Base-by-base conservation (phyloP, 305 asterid genomes). In the Petunia hybrid region DNA sequence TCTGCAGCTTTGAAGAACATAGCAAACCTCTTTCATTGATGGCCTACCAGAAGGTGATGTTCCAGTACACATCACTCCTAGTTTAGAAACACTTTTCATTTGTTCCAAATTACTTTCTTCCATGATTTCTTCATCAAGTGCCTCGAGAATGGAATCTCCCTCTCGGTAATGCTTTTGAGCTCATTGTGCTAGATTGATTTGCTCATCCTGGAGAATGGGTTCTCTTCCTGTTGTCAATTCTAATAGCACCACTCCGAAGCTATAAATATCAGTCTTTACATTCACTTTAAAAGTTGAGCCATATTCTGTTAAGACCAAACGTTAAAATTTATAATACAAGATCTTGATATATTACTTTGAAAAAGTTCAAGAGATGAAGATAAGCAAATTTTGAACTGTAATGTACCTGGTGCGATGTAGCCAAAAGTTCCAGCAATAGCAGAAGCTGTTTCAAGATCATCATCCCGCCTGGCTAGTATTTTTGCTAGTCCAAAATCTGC, bases 401-500 rank as follows among this genome's bases (percentile, higher is more conserved):
- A 5, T 62, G 53, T 83, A 93, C 98, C 97, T 56, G 98, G 99
- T 74, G 99, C 97, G 81, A 93, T 91, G 82, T 95, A 95, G 56
- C 98, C 99, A n/a, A 92, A 89, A 2, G 99, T 89, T 69, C 99
- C 98, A 6, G 98, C 98, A 13, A 95, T 92, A 35, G 84, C 87
- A 0, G 98, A 94, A 92, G 91, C 86, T 51, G 92, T 92, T 76
- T 91, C 88, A 16, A 93, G 91, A 83, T 88, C 92, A 53, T 89
- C 95, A 9, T 53, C 43, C 4, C 59, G 48, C 86, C 84, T 91
- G 78, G 85, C 60, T 89, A 92, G 40, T 70, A 85, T 89, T 76
- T 90, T 86, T 9, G 94, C 92, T 5, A 90, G 82, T 22, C 94
- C 96, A 70, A 91, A 91, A 85, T 91, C 92, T 2, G 92, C 94